These are phyloP conservation scores for Linum tenue DNA, from an alignment of 345 rosid genomes.

Conservation along the genomic window DNA sequence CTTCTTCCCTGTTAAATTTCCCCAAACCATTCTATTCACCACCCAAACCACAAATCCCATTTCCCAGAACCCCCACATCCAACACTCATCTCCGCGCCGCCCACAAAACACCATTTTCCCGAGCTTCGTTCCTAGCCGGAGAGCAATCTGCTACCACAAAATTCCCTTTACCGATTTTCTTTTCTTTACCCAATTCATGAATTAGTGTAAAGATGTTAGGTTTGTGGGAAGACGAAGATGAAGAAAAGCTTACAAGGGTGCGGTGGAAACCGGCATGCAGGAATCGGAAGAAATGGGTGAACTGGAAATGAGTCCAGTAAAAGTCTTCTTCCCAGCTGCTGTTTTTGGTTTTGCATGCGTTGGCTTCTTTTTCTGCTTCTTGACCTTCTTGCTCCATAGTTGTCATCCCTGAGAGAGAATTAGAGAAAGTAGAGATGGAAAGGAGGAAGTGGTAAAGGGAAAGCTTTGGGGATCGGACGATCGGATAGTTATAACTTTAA, in stretches of 20 bases:
- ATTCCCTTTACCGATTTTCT: too few species aligned
- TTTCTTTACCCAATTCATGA: too few species aligned
- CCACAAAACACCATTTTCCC: too few species aligned
- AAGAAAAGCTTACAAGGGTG: constrained; percentile 30
- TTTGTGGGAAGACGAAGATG: not conserved
- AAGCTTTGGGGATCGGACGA: too few species aligned
- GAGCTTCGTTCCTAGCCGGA: too few species aligned
- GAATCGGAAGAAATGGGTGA: constrained; percentile 43
- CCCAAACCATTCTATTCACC: too few species aligned
- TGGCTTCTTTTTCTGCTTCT: not conserved
- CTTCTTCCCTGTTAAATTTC: too few species aligned
- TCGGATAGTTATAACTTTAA: too few species aligned
- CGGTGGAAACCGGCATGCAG: constrained; percentile 46
- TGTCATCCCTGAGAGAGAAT: not conserved
- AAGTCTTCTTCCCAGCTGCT: constrained; percentile 61
- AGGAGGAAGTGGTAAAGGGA: not conserved
- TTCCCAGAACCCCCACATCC: too few species aligned
- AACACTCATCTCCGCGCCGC: too few species aligned
- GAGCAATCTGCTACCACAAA: too few species aligned
- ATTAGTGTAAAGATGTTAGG: not conserved
- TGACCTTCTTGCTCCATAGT: not conserved
- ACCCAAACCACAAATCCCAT: too few species aligned
- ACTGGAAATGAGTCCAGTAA: constrained; percentile 65
- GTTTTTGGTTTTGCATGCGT: constrained; percentile 17
- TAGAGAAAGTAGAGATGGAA: not conserved